phyloP scores from a whole-genome alignment of 257 asterid species.

The Nicotiana obtusifolia region DNA sequence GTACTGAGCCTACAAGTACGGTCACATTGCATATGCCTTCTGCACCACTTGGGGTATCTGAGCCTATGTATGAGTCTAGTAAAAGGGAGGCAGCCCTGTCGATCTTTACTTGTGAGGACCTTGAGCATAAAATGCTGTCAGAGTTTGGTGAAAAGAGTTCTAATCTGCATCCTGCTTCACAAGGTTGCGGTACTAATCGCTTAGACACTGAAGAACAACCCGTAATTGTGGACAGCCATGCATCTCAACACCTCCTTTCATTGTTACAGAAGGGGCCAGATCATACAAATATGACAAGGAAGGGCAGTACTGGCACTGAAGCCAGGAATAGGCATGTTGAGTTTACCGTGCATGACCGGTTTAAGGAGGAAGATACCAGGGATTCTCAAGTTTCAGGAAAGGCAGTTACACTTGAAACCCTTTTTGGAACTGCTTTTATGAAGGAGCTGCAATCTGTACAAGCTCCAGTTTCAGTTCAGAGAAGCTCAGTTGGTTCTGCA shows the following conservation, averaged over 20 bases:
- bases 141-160: conserved; percentile 47
- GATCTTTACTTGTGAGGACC: conserved; percentile 86
- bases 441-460: conserved; percentile 67
- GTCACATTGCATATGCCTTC: conserved; percentile 20
- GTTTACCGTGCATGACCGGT: neutral
- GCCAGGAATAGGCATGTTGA: conserved; percentile 21
- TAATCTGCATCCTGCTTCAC: conserved; percentile 22
- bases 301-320: conserved; percentile 19
- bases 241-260: conserved; percentile 75
- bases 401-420: conserved; percentile 65
- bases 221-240: conserved; percentile 35
- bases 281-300: conserved; percentile 10
- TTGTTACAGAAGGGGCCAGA: conserved; percentile 58
- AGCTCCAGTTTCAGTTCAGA: conserved; percentile 76
- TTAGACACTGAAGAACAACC: conserved; percentile 31
- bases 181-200: conserved; percentile 23
- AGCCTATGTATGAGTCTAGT: conserved; percentile 26
- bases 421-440: conserved; percentile 90
- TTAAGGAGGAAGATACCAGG: conserved; percentile 13
- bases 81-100: conserved; percentile 39
- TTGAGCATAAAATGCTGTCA: conserved; percentile 74
- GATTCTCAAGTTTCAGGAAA: conserved; percentile 31
- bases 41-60: conserved; percentile 35
- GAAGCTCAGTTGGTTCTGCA: conserved; percentile 42
- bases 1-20: too few relatives aligned